Percentiles rank a stretch among this genome's conserved stretches.
These are phyloP conservation scores for Pythium phragmitis DNA, from an alignment of 352 stramenopile genomes.

Conservation along the genomic window DNA sequence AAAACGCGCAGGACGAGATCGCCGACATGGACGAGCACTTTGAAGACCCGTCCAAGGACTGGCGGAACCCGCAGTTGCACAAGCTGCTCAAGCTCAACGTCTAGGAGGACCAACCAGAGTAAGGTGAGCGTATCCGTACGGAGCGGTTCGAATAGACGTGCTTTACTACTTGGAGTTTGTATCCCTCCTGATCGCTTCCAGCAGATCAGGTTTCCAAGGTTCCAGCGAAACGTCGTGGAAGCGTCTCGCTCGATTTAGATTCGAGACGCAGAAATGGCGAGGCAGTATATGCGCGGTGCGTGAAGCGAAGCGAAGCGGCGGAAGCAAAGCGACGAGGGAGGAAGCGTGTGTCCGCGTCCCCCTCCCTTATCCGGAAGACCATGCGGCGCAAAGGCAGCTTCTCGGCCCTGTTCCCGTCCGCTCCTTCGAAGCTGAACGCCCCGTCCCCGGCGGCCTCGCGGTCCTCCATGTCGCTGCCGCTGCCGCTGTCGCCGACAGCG, in stretches of 20 bases:
- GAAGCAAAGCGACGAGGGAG: neutral
- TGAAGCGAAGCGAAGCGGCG: slow-evolving; percentile 2
- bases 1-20: slow-evolving; percentile 46
- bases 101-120: slow-evolving; percentile 23
- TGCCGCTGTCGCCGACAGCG: slow-evolving; percentile 7
- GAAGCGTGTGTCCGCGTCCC: too few relatives aligned
- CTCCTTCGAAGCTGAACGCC: neutral
- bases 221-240: slow-evolving; percentile 9
- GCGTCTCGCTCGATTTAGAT: slow-evolving; percentile 12
- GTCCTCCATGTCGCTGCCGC: slow-evolving; percentile 12
- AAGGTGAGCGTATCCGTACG: neutral
- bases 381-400: slow-evolving; percentile 24
- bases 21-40: slow-evolving; percentile 82
- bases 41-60: slow-evolving; percentile 70
- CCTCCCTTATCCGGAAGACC: neutral
- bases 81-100: slow-evolving; percentile 76
- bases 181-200: neutral
- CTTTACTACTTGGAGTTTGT: neutral
- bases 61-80: slow-evolving; percentile 69
- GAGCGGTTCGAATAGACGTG: slow-evolving; percentile 15
- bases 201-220: neutral
- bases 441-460: neutral
- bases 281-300: neutral
- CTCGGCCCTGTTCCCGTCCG: slow-evolving; percentile 8
- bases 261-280: neutral